Conservation (phyloP, 2,329 filamentous ascomycete genomes). For the Verticillium nubilum region DNA sequence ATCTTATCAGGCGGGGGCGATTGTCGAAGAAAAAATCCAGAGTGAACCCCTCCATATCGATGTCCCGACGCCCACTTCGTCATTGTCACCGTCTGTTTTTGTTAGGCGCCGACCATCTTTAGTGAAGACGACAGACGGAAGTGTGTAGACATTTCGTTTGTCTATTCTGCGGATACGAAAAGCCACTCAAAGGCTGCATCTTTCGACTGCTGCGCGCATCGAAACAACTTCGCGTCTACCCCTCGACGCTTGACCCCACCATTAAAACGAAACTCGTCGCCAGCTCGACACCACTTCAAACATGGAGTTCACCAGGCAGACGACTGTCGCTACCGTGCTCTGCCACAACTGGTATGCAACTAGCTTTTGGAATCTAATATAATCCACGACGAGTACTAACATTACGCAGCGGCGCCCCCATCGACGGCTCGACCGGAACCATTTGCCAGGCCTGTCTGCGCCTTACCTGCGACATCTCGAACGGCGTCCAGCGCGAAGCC, state of each 20-base stretch:
- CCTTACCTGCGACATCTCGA: constrained; percentile 70
- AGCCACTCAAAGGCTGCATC: background rate
- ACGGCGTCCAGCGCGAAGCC: constrained; percentile 86
- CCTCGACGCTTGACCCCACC: background rate
- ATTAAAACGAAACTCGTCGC: background rate
- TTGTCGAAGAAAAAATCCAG: background rate
- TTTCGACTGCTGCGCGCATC: background rate
- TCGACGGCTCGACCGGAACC: constrained; percentile 81
- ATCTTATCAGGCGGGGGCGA: background rate
- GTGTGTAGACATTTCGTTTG: background rate
- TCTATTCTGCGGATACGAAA: background rate
- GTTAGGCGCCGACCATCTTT: background rate
- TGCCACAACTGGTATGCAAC: constrained; percentile 75
- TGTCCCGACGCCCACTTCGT: background rate
- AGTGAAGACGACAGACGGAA: background rate
- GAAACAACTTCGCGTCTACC: background rate
- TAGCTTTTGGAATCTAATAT: background rate
- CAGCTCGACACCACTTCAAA: background rate
- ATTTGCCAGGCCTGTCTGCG: constrained; percentile 47
- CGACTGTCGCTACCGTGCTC: constrained; percentile 52
- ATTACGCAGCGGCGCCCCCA: constrained; percentile 61
- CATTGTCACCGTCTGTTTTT: background rate
- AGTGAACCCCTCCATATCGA: background rate
- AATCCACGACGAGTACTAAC: background rate
- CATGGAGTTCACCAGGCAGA: constrained; percentile 1